Percentiles rank a stretch among this genome's conserved stretches.
Conservation (phyloP, 129 eudicot species). For the Lonicera japonica region DNA sequence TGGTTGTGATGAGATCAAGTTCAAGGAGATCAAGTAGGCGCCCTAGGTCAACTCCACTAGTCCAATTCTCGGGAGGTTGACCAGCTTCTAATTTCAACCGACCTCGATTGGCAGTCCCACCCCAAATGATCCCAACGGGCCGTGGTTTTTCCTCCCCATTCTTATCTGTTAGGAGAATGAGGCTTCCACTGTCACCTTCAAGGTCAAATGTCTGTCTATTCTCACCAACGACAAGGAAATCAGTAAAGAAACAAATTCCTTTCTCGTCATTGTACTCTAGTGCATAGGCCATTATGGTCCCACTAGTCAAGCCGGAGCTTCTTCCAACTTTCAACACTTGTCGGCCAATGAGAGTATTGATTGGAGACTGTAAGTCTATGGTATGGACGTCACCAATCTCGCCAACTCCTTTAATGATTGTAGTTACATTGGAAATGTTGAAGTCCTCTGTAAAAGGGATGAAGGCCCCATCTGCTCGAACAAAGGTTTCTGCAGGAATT, state of each 20-base stretch:
- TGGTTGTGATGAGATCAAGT: slow-evolving; percentile 71
- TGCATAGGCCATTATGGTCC: slow-evolving; percentile 87
- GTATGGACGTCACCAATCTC: slow-evolving; percentile 68
- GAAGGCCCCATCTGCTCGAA: slow-evolving; percentile 93
- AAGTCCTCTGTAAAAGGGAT: slow-evolving; percentile 81
- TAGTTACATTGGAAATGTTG: slow-evolving; percentile 45
- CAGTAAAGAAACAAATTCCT: slow-evolving; percentile 81
- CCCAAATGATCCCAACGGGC: slow-evolving; percentile 90
- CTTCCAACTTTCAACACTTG: slow-evolving; percentile 84
- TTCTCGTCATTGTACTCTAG: slow-evolving; percentile 79
- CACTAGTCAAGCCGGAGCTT: slow-evolving; percentile 83
- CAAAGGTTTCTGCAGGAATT: slow-evolving; percentile 72
- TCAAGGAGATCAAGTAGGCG: slow-evolving; percentile 87
- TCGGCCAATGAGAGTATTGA: slow-evolving; percentile 65
- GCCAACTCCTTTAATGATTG: slow-evolving; percentile 62
- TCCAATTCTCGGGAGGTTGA: slow-evolving; percentile 79
- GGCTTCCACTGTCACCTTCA: slow-evolving; percentile 95
- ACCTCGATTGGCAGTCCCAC: slow-evolving; percentile 92
- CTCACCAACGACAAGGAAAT: slow-evolving; percentile 79
- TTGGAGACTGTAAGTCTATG: slow-evolving; percentile 77
- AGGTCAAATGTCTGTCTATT: slow-evolving; percentile 83
- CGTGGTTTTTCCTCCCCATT: slow-evolving; percentile 64
- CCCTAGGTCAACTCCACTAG: slow-evolving; percentile 83
- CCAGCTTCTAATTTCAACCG: slow-evolving; percentile 69
- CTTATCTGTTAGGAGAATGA: slow-evolving; percentile 58